Evolutionary conservation across 148 eudicot genomes (phyloP).

Genomic region (Rhododendron kiyosumense): DNA sequence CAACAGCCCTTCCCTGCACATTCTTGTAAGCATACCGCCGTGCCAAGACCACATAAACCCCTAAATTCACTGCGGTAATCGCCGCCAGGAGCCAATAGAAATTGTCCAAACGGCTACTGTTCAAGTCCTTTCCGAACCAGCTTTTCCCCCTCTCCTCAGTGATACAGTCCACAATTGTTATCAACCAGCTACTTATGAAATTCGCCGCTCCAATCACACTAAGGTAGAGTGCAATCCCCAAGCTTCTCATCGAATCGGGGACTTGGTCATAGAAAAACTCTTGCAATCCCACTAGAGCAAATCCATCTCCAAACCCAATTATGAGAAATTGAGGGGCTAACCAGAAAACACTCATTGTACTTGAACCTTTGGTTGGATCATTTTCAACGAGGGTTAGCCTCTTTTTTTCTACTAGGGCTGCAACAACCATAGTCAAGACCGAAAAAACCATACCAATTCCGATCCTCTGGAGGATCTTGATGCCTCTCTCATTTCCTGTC

Average conservation of each 20-base stretch:
- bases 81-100: conserved; percentile 39
- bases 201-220: conserved; percentile 34
- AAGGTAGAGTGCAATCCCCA: conserved; percentile 30
- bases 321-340: conserved; percentile 34
- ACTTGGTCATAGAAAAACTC: conserved; percentile 45
- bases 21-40: conserved; percentile 37
- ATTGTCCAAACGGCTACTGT: conserved; percentile 35
- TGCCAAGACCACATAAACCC: conserved; percentile 24
- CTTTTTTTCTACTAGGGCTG: not conserved
- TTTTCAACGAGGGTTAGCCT: not conserved
- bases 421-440: not conserved
- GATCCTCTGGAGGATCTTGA: not conserved
- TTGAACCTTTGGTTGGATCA: not conserved
- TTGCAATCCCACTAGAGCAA: conserved; percentile 39
- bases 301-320: conserved; percentile 34
- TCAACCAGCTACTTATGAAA: conserved; percentile 37
- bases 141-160: conserved; percentile 33
- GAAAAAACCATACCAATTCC: not conserved
- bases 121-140: conserved; percentile 54
- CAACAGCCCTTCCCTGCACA: conserved; percentile 16
- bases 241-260: conserved; percentile 32
- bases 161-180: conserved; percentile 28
- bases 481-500: not conserved
- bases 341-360: conserved; percentile 39
- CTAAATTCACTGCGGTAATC: conserved; percentile 22